phyloP scores from a whole-genome alignment of 768 basidiomycete species.

The Mycena epipterygia region DNA sequence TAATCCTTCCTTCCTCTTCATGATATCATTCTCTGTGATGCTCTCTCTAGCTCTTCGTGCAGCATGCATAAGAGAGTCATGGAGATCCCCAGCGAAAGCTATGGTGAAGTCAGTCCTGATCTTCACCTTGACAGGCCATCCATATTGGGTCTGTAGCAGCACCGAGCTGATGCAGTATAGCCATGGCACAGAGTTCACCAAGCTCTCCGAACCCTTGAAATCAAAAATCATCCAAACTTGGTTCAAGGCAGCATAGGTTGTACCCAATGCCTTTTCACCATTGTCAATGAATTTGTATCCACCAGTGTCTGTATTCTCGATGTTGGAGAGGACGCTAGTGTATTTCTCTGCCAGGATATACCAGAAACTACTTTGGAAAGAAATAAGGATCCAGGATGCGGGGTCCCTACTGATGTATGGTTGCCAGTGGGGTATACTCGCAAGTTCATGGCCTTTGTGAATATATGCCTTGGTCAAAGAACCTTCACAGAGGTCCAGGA shows the following conservation, averaged over 20 bases:
- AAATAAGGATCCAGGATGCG: not conserved
- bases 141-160: not conserved
- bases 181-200: not conserved
- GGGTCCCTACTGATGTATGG: not conserved
- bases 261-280: not conserved
- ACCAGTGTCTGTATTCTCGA: not conserved
- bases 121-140: too few species aligned
- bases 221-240: not conserved
- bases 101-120: too few species aligned
- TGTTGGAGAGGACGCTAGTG: not conserved
- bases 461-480: not conserved
- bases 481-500: too few species aligned
- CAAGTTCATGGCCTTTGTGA: not conserved
- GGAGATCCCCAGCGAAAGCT: too few species aligned
- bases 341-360: not conserved
- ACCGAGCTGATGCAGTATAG: not conserved
- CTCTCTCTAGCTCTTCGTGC: too few species aligned
- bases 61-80: too few species aligned
- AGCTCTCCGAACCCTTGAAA: not conserved
- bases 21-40: too few species aligned
- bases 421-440: slow-evolving; percentile 1
- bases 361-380: not conserved
- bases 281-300: not conserved
- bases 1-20: too few species aligned
- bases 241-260: not conserved